Evolutionary conservation across 768 basidiomycete species (phyloP), one percentile per base, ranked within the genome.

Genomic region (Phaeolepiota aurea): DNA sequence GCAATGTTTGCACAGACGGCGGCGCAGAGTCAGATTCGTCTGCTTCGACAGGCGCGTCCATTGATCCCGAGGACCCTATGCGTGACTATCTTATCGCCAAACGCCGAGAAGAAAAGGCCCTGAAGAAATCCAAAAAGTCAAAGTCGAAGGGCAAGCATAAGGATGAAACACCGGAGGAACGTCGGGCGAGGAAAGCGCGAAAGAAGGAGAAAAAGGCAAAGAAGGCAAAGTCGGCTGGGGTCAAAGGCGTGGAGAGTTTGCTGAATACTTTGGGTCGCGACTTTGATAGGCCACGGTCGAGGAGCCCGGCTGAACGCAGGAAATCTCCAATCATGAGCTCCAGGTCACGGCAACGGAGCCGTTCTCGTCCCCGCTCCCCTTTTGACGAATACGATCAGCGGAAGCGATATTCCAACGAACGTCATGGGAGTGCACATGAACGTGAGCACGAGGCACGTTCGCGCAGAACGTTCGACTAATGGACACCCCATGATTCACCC

Each of bases 1-100:
- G 71, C 23, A n/a, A n/a, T n/a, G n/a, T n/a, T n/a, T n/a, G n/a
- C n/a, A n/a, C n/a, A n/a, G n/a, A n/a, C n/a, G 75, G 65, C 15
- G 74, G 58, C 31, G 71, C 58, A 1, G 73, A 58, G 2, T 79
- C 83, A 3, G 82, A 85, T 22, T 81, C 82, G 3, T 82, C 83
- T 1, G 79, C 65, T 12, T 73, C 74, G 2, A 72, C 79, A 13
- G 71, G 65, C 13, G 73, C 79, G 19, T 70, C 76, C 5, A 85
- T 96, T 42, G 93, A 98, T 57, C 88, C 87, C 1, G 94, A 98
- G 56, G 96, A 99, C 61, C 96, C 96, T 1, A 98, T 99, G 96
- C 78, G 83, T 20, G 93, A 92, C 46, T 98, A 88, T 56, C 68
- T 99, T 22, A 63, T 92, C 28, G 73, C 79, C 1, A 76, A 93